Percentiles rank a stretch among this genome's conserved stretches.
Evolutionary conservation across 2,329 filamentous ascomycete genomes (phyloP).

Genomic region (Phyllosticta citrichinensis): DNA sequence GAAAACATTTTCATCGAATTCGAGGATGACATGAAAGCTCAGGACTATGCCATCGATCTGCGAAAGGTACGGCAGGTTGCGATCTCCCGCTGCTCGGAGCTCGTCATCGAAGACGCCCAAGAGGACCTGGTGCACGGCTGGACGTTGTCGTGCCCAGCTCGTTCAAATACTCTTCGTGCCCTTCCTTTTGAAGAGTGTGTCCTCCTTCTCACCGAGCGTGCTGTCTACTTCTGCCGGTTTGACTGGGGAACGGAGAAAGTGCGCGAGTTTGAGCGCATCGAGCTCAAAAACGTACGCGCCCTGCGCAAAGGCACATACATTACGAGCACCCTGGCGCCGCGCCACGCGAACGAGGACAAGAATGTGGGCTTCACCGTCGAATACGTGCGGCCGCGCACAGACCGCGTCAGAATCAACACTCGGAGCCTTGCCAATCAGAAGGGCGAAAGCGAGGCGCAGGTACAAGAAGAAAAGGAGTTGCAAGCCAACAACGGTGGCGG

Average conservation of each 20-base stretch:
- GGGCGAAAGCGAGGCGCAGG: constrained; percentile 33
- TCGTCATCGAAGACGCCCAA: constrained; percentile 64
- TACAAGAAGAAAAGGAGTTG: constrained; percentile 6
- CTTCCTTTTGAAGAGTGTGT: constrained; percentile 81
- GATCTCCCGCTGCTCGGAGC: constrained; percentile 77
- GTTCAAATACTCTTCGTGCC: constrained; percentile 55
- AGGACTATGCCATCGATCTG: constrained; percentile 83
- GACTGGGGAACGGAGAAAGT: constrained; percentile 96
- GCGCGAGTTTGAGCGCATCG: constrained; percentile 78
- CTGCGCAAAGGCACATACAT: constrained; percentile 82
- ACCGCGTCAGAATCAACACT: constrained; percentile 74
- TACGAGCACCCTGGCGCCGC: constrained; percentile 70
- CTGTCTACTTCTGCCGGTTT: constrained; percentile 81
- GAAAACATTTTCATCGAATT: constrained; percentile 87
- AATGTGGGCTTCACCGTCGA: constrained; percentile 78
- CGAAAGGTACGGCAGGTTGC: constrained; percentile 76
- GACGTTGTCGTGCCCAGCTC: constrained; percentile 71
- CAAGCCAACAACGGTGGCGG: background rate
- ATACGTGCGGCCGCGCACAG: constrained; percentile 61
- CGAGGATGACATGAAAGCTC: constrained; percentile 83
- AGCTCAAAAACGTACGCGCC: constrained; percentile 59
- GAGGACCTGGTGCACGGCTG: constrained; percentile 86
- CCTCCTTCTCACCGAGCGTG: constrained; percentile 72
- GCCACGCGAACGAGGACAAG: constrained; percentile 64
- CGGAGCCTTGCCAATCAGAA: constrained; percentile 53